Percentiles rank a stretch among this genome's conserved stretches.
Evolutionary conservation across 2,329 filamentous ascomycete species (phyloP).

Genomic region (Lecanosticta acicola): DNA sequence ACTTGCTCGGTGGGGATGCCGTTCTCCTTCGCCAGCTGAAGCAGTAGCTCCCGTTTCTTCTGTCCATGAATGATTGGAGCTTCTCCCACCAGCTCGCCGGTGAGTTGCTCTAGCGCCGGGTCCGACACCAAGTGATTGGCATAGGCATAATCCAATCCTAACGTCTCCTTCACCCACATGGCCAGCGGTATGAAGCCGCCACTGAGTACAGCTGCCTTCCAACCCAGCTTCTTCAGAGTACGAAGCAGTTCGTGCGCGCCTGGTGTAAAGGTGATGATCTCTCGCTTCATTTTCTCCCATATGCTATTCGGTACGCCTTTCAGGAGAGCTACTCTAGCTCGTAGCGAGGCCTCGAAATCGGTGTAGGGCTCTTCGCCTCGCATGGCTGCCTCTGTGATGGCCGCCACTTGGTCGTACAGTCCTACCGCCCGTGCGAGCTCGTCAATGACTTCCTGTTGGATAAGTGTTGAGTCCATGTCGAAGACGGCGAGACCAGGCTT

Average conservation of each 20-base stretch:
- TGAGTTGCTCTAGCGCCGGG: constrained; percentile 50
- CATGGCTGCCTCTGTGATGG: constrained; percentile 92
- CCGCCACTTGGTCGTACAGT: constrained; percentile 61
- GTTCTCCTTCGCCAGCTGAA: constrained; percentile 65
- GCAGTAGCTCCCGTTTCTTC: constrained; percentile 65
- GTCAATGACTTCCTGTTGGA: constrained; percentile 96
- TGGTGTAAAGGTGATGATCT: constrained; percentile 69
- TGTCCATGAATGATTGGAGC: constrained; percentile 70
- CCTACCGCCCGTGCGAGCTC: constrained; percentile 81
- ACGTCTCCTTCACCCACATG: constrained; percentile 70
- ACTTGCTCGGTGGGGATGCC: constrained; percentile 60
- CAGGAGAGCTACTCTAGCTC: constrained; percentile 72
- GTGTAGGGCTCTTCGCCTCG: constrained; percentile 66
- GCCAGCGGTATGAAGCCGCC: constrained; percentile 90
- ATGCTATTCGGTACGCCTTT: constrained; percentile 73
- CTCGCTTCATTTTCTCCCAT: constrained; percentile 58
- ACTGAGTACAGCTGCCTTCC: constrained; percentile 83
- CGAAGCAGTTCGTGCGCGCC: constrained; percentile 71
- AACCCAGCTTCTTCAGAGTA: constrained; percentile 70
- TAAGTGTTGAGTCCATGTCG: constrained; percentile 97
- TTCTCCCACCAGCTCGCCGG: constrained; percentile 64
- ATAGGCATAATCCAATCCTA: constrained; percentile 81
- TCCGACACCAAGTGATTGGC: constrained; percentile 77
- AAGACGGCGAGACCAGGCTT: constrained; percentile 72
- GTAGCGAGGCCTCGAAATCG: constrained; percentile 80